Base-by-base conservation (phyloP, 164 flowering plant genomes). In the Cinnamomum chago region DNA sequence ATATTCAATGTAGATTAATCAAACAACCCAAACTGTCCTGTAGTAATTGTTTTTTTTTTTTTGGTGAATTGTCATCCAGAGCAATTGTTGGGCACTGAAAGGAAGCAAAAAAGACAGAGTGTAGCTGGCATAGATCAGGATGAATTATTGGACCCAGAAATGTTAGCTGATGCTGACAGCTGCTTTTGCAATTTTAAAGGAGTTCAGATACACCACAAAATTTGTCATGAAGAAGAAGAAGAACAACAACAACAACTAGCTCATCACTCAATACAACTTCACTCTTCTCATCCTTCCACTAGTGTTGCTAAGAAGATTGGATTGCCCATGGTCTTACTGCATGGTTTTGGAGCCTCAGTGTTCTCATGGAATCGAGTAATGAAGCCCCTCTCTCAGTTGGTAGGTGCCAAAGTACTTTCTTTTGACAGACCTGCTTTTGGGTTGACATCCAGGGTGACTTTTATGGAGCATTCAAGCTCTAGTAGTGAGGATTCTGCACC, bases 351-450 rank as follows among this genome's bases (percentile, higher is more conserved):
- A 55, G 98, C 98, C 66, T 95, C 97, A 67, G 81, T 90, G 73
- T 95, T 88, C 82, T 93, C 99, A 6, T 95, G 99, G 99, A 73
- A 80, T 72, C 83, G 79, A 73, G 96, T 84, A 65, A 85, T 90
- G 92, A 92, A 88, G 86, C 90, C 86, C 65, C 84, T 95, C 76
- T 93, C 97, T 11, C 74, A 65, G 25, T 50, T 82, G 73, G 78
- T 73, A 70, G 85, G 88, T 72, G 85, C 92, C 3, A 90, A 88
- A 83, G 96, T 90, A 76, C 88, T 93, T 82, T 94, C 99, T 70
- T 95, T 95, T 84, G 99, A 95, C 78, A 87, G 99, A 79, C 99
- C 99, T 47, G 99, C 97, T 60, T 95, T 95, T 84, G 99, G 97
- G 47, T 80, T 95, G 81, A 93, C 99, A 33, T 89, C 99, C 50